Percentiles rank a stretch among this genome's conserved stretches.
Evolutionary conservation across 805 yeast genomes (phyloP).

Genomic region (Kodamaea nitidulidarum): DNA sequence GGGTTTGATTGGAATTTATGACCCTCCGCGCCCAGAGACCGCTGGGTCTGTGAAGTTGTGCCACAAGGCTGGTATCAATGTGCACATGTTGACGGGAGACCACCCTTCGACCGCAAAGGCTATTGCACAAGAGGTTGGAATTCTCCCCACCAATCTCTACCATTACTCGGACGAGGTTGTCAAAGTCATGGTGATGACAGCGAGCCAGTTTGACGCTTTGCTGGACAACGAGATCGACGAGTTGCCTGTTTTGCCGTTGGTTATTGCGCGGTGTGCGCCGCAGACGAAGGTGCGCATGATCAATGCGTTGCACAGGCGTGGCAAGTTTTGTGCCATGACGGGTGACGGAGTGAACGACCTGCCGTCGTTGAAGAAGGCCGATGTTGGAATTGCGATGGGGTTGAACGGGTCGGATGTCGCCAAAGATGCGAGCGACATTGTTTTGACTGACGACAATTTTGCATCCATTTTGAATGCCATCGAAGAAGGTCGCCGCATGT

Average conservation of each 20-base stretch:
- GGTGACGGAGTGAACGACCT: constrained; percentile 80
- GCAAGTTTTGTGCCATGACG: constrained; percentile 38
- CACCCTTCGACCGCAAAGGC: constrained; percentile 76
- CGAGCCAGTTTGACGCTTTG: constrained; percentile 32
- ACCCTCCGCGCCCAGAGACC: constrained; percentile 73
- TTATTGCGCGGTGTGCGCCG: constrained; percentile 40
- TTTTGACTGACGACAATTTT: constrained; percentile 66
- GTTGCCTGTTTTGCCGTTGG: constrained; percentile 37
- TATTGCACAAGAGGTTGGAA: constrained; percentile 79
- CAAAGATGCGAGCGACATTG: constrained; percentile 78
- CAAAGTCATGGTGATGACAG: constrained; percentile 41
- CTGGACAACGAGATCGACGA: constrained; percentile 30
- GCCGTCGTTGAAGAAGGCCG: constrained; percentile 70
- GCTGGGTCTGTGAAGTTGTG: constrained; percentile 60
- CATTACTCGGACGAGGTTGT: constrained; percentile 55
- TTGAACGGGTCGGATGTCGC: constrained; percentile 76
- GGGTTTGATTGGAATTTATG: constrained; percentile 75
- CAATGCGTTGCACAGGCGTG: constrained; percentile 37
- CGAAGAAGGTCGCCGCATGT: constrained; percentile 79
- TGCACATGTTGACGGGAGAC: constrained; percentile 81
- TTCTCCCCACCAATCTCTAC: constrained; percentile 52
- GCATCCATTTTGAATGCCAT: constrained; percentile 75
- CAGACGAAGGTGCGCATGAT: constrained; percentile 41
- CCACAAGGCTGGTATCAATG: constrained; percentile 72
- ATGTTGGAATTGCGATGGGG: constrained; percentile 85